Evolutionary conservation across 2,329 filamentous ascomycete species (phyloP).

Genomic region (Colletotrichum caudatum): DNA sequence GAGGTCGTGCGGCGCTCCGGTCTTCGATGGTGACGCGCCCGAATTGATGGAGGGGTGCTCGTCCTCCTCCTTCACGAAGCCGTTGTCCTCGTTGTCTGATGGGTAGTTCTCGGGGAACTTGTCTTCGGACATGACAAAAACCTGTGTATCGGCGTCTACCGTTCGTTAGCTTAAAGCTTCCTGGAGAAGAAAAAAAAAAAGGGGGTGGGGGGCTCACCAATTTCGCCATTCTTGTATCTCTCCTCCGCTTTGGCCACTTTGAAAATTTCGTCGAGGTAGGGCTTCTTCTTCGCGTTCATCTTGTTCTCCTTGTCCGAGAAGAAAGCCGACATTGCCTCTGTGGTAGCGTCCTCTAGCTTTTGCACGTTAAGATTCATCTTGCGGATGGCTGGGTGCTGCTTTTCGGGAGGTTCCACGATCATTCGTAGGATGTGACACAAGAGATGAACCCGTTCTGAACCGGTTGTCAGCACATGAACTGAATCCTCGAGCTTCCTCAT

Average conservation of each 20-base stretch:
- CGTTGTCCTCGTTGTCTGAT: conserved; percentile 62
- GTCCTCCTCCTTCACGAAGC: conserved; percentile 57
- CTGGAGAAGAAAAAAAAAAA: background rate
- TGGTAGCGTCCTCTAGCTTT: conserved; percentile 69
- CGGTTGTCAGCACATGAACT: conserved; percentile 33
- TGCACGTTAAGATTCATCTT: conserved; percentile 65
- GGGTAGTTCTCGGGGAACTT: conserved; percentile 61
- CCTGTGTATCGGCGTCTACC: conserved; percentile 60
- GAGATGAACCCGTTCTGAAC: conserved; percentile 68
- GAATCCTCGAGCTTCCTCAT: conserved; percentile 1
- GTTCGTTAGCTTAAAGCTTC: conserved; percentile 1
- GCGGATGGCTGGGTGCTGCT: conserved; percentile 64
- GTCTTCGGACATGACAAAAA: conserved; percentile 66
- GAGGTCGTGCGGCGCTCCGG: conserved; percentile 50
- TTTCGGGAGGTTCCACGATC: conserved; percentile 62
- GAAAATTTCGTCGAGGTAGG: conserved; percentile 71
- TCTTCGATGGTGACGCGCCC: conserved; percentile 52
- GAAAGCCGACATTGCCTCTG: conserved; percentile 68
- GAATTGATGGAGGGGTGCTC: conserved; percentile 54
- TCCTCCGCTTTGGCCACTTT: conserved; percentile 69
- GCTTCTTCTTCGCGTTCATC: conserved; percentile 66
- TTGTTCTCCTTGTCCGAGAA: conserved; percentile 67
- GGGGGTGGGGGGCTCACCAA: conserved; percentile 58
- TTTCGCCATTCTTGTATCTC: conserved; percentile 65
- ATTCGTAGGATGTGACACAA: conserved; percentile 71